Percentiles rank a stretch among this genome's conserved stretches.
Conservation (phyloP, 1,284 basidiomycete species). For the Calocybe gambosa region DNA sequence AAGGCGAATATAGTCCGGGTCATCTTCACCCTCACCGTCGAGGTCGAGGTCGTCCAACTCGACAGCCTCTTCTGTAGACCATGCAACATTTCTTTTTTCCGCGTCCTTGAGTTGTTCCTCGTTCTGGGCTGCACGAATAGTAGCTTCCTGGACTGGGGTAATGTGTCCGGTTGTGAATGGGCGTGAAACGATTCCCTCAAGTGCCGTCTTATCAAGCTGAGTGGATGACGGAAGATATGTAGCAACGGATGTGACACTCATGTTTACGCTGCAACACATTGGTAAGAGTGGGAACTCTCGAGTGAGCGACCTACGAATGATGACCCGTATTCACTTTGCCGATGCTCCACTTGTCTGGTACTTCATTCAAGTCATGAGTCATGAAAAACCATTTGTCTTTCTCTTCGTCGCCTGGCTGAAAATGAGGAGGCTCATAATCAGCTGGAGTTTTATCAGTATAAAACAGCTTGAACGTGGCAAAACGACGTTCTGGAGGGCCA, state of each 20-base stretch:
- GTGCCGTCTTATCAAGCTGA: conserved; percentile 53
- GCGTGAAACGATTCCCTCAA: conserved; percentile 41
- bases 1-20: conserved; percentile 32
- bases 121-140: conserved; percentile 43
- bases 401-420: conserved; percentile 58
- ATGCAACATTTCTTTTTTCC: conserved; percentile 38
- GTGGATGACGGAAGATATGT: conserved; percentile 61
- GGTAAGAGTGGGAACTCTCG: conserved; percentile 7
- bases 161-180: conserved; percentile 30
- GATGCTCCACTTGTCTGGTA: conserved; percentile 63
- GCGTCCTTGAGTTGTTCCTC: conserved; percentile 48
- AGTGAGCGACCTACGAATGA: conserved; percentile 47
- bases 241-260: conserved; percentile 66
- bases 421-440: conserved; percentile 74
- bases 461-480: conserved; percentile 77
- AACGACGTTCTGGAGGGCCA: conserved; percentile 54
- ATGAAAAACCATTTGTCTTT: conserved; percentile 73
- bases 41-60: conserved; percentile 35
- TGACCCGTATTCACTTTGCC: conserved; percentile 64
- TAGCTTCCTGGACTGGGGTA: conserved; percentile 51
- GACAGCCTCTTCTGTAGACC: conserved; percentile 41
- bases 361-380: conserved; percentile 62
- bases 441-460: conserved; percentile 70
- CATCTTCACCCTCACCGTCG: conserved; percentile 47
- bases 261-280: conserved; percentile 44